Percentiles rank a stretch among this genome's conserved stretches.
phyloP scores from a whole-genome alignment of 768 basidiomycete genomes.

The Calvatia gigantea region DNA sequence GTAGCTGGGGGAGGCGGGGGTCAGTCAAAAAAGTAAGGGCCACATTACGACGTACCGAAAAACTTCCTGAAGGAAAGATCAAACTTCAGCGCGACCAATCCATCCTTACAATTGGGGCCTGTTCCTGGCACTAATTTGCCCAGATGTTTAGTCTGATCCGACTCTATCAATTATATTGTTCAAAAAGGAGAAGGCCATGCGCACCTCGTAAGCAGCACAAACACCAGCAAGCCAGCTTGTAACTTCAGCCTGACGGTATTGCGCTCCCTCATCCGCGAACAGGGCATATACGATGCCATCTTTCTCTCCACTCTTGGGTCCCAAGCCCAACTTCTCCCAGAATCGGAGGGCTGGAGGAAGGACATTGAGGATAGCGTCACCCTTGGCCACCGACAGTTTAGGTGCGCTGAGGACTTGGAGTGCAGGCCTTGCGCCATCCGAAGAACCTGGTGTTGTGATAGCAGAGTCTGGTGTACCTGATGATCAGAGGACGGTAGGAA shows the following conservation, averaged over 20 bases:
- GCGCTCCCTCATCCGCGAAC: slow-evolving; percentile 57
- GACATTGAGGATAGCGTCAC: slow-evolving; percentile 65
- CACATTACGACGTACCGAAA: slow-evolving; percentile 39
- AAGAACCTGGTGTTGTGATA: not conserved
- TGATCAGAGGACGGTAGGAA: not conserved
- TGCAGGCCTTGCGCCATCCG: slow-evolving; percentile 16
- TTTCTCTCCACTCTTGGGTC: slow-evolving; percentile 68
- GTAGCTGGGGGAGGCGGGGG: slow-evolving; percentile 32
- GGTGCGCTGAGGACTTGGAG: slow-evolving; percentile 41
- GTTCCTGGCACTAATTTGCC: slow-evolving; percentile 55
- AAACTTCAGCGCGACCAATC: slow-evolving; percentile 60
- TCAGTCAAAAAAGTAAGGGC: not conserved
- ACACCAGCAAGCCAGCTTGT: slow-evolving; percentile 58
- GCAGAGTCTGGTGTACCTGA: slow-evolving; percentile 3
- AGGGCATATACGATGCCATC: slow-evolving; percentile 66
- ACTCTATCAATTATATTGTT: slow-evolving; percentile 14
- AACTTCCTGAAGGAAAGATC: slow-evolving; percentile 67
- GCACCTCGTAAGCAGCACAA: slow-evolving; percentile 54
- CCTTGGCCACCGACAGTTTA: slow-evolving; percentile 62
- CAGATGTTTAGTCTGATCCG: slow-evolving; percentile 53
- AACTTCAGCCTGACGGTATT: slow-evolving; percentile 43
- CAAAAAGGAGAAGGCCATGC: slow-evolving; percentile 19
- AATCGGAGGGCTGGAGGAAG: slow-evolving; percentile 71
- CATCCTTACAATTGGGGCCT: slow-evolving; percentile 46
- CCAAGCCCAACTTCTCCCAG: slow-evolving; percentile 82